Conservation (phyloP, 2,329 filamentous ascomycete genomes). For the Pochonia chlamydosporia region DNA sequence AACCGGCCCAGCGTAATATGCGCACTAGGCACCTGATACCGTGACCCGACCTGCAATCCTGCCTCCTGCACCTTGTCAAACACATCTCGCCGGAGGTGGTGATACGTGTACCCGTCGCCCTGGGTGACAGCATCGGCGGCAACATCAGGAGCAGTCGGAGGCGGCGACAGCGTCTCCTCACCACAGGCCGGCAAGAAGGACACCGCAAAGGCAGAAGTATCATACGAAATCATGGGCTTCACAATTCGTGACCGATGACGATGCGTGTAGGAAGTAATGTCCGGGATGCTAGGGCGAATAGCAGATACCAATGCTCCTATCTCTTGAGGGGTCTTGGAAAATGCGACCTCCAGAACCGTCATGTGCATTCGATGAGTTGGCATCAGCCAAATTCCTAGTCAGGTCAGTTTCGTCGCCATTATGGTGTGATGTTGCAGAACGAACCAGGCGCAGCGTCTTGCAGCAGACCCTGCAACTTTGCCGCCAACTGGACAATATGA, state of each 20-base stretch:
- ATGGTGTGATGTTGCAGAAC: constrained; percentile 22
- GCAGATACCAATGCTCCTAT: constrained; percentile 56
- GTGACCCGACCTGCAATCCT: constrained; percentile 65
- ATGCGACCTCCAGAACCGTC: constrained; percentile 79
- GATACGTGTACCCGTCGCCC: constrained; percentile 74
- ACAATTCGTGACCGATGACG: constrained; percentile 67
- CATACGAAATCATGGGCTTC: constrained; percentile 78
- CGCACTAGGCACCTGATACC: constrained; percentile 84
- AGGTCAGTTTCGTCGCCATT: background rate
- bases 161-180: constrained; percentile 39
- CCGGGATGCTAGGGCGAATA: constrained; percentile 50
- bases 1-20: constrained; percentile 87
- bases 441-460: constrained; percentile 62
- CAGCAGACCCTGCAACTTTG: constrained; percentile 62
- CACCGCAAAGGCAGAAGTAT: constrained; percentile 77
- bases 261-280: constrained; percentile 61
- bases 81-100: constrained; percentile 79
- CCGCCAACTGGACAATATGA: constrained; percentile 62
- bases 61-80: constrained; percentile 55
- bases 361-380: constrained; percentile 73
- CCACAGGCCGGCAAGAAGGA: constrained; percentile 78
- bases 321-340: constrained; percentile 65
- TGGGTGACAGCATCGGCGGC: constrained; percentile 28
- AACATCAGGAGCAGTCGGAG: constrained; percentile 31
- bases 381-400: constrained; percentile 80